These are phyloP conservation scores for Globisporangium heterothallicum DNA, from an alignment of 352 stramenopile genomes.

Conservation along the genomic window DNA sequence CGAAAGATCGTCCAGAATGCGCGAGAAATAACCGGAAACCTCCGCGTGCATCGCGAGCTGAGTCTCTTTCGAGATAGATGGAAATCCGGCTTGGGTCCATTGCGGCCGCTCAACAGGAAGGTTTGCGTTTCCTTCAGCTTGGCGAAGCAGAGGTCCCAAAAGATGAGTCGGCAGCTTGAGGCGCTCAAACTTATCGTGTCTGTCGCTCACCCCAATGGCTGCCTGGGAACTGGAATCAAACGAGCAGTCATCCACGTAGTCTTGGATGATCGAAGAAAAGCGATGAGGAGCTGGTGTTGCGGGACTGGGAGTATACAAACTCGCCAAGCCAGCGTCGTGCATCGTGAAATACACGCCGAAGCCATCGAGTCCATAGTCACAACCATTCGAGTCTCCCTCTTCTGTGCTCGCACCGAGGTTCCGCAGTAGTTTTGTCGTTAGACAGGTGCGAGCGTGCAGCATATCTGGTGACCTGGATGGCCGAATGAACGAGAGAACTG, in stretches of 20 bases:
- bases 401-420: constrained; percentile 27
- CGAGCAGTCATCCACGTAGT: constrained; percentile 9
- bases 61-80: constrained; percentile 31
- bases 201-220: constrained; percentile 17
- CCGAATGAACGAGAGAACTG: constrained; percentile 33
- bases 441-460: constrained; percentile 11
- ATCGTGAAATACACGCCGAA: constrained; percentile 51
- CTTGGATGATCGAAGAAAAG: constrained; percentile 11
- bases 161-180: constrained; percentile 11
- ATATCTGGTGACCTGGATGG: not conserved
- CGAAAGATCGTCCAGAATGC: constrained; percentile 37
- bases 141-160: not conserved
- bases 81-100: constrained; percentile 6
- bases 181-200: constrained; percentile 19
- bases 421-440: constrained; percentile 29
- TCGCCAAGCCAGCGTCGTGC: constrained; percentile 25
- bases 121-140: not conserved
- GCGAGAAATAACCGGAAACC: constrained; percentile 24
- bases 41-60: constrained; percentile 19
- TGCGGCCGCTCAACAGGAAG: not conserved
- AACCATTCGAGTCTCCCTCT: constrained; percentile 15
- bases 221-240: constrained; percentile 2
- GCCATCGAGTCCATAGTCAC: constrained; percentile 33
- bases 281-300: constrained; percentile 4
- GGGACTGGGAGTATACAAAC: not conserved